Base-by-base conservation (phyloP, 108 stramenopile species). In the Cyclostephanos tholiformis region DNA sequence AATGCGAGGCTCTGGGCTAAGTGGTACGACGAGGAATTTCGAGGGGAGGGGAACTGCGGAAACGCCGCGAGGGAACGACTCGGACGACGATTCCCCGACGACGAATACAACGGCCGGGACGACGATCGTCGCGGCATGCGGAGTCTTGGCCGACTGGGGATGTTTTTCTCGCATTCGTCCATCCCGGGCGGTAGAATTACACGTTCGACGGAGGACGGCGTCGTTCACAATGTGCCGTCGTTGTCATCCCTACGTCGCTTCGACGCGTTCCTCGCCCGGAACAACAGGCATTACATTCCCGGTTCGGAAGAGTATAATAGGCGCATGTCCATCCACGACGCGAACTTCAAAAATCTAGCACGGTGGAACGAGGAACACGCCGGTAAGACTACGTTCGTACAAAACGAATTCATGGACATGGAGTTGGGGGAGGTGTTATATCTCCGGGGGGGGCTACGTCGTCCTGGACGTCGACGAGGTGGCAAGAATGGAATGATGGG, bases 101-200 rank as follows among this genome's bases (percentile, higher is more conserved):
- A 46, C 44, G 44, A 46, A 2, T 2, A 17, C 44, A 2, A 16
- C 16, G 44, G 12, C 41, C 11, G 9, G 11, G 9, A 16, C 16
- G 44, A 17, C 44, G 44, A 3, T 14, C 2, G 44, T 46, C 44
- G 16, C 14, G 44, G 13, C 16, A 16, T 4, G 16, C 0, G 13
- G 44, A 17, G 70, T 20, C 20, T 52, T 52, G 70, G 70, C 65
- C 76, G 76, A 22, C 61, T 77, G 4, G 76, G 76, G 8, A 77
- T 77, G 76, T 65, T 77, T 50, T 77, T 77, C n/a, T 70, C 76
- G 12, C 63, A 69, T 9, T 77, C 76, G 19, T 32, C 61, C 29
- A 39, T 26, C 60, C 17, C 39, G 0, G 17, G n/a, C 13, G 17
- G 19, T 17, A 8, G n/a, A 1, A 7, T 1, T 17, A 46, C 16